These are phyloP conservation scores for Suillus sp. DNA, from an alignment of 768 basidiomycete genomes.

Conservation along the genomic window DNA sequence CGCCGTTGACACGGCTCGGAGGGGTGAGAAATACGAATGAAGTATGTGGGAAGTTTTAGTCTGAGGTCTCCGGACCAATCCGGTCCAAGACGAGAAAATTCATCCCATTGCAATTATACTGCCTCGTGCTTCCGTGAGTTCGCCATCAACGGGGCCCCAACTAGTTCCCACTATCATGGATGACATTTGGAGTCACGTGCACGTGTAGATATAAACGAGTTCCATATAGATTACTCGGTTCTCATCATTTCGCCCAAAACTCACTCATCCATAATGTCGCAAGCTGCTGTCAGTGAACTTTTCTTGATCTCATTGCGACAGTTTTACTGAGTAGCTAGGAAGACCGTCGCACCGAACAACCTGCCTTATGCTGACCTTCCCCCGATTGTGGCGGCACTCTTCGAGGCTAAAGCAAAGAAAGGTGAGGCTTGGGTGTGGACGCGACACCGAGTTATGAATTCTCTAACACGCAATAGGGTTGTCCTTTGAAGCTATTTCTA, in stretches of 20 bases:
- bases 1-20: not conserved
- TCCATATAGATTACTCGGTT: constrained; percentile 2
- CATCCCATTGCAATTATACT: constrained; percentile 4
- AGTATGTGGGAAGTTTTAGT: not conserved
- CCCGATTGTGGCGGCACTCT: constrained; percentile 48
- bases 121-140: constrained; percentile 6
- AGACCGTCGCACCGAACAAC: constrained; percentile 47
- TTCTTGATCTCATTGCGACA: not conserved
- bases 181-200: constrained; percentile 12
- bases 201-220: constrained; percentile 22
- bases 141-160: constrained; percentile 6
- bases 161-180: constrained; percentile 4
- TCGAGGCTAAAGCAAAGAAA: constrained; percentile 69
- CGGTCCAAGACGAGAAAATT: constrained; percentile 4
- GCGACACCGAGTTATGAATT: constrained; percentile 6
- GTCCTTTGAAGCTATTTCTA: constrained; percentile 70
- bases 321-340: constrained; percentile 5
- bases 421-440: constrained; percentile 37
- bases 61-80: not conserved
- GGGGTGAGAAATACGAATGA: not conserved
- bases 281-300: constrained; percentile 36
- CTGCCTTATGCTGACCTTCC: constrained; percentile 55
- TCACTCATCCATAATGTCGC: constrained; percentile 36
- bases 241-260: constrained; percentile 2
- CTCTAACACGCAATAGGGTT: constrained; percentile 43